Percentiles rank a stretch among this genome's conserved stretches.
Conservation (phyloP, 345 rosid species). For the Lepidium africanum region DNA sequence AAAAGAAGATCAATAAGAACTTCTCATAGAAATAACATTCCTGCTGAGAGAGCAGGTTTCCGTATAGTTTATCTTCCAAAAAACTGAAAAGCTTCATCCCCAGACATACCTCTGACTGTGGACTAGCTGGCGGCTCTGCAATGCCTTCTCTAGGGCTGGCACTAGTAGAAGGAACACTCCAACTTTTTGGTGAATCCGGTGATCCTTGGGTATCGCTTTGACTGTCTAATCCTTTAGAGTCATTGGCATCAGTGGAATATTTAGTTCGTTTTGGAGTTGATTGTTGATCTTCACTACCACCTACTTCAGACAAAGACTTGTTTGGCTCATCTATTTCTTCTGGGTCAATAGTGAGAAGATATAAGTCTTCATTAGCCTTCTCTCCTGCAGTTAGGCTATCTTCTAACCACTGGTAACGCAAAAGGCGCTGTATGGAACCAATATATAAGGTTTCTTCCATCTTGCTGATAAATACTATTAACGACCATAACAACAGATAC, state of each 20-base stretch:
- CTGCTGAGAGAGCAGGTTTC: neutral
- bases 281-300: constrained; percentile 28
- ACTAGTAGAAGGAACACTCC: constrained; percentile 28
- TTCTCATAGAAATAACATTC: neutral
- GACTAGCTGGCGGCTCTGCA: constrained; percentile 28
- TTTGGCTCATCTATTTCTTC: constrained; percentile 27
- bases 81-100: neutral
- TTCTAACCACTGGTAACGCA: constrained; percentile 77
- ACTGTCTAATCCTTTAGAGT: constrained; percentile 8
- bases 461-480: neutral
- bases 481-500: neutral
- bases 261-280: constrained; percentile 33
- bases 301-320: constrained; percentile 25
- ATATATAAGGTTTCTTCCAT: neutral
- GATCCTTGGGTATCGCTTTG: constrained; percentile 1
- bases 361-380: constrained; percentile 59
- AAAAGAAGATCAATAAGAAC: constrained; percentile 1
- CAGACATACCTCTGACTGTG: constrained; percentile 44
- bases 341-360: constrained; percentile 32
- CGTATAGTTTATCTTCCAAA: neutral
- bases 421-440: constrained; percentile 44
- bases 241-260: constrained; percentile 29
- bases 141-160: constrained; percentile 29
- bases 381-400: constrained; percentile 64
- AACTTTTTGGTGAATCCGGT: constrained; percentile 30